Base-by-base conservation (phyloP, 2,329 filamentous ascomycete species). In the Rachicladosporium sp. region DNA sequence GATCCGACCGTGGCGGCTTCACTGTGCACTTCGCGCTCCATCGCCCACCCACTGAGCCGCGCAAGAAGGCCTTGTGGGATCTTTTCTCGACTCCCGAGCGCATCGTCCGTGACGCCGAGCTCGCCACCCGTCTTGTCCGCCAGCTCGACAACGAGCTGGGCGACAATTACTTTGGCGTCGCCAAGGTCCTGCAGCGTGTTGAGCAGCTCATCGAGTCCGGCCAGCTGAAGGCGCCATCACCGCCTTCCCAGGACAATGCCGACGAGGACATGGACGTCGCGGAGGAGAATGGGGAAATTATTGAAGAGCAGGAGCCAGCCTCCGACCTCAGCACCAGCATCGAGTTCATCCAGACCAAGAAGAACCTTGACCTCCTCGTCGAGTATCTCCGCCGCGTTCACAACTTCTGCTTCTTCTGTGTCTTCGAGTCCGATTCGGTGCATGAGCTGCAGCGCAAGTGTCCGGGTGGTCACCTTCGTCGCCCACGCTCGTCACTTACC, bases 391-490 rank as follows among this genome's bases (percentile, higher is more conserved):
- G 91, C 38, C 80, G 91, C 10, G 91, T 98, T 38, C 93, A 93
- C 71, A 95, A 91, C 64, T 96, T 98, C 66, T 98, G 91, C 68
- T 95, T 98, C 70, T 98, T 96, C 68, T 98, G 91, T 60, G 93
- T 98, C 4, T 96, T 98, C 51, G 91, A 98, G 64, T 91, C 87
- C 56, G 91, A 98, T 61, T 96, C 89, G 0, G 80, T 96, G 13
- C 91, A 98, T 55, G 91, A 98, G 64, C 70, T 98, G 49, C 88
- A 85, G 31, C 79, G 91, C 43, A 96, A 98, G 64, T 98, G 91
- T 53, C 87, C 91, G 19, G 91, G 91, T 32, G 91, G 91, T n/a
- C 91, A 98, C 68, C 76, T 98, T 45, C 85, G 91, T 46, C 80
- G 91, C 36, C 91, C 91, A 31, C 76, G 88, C 42, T 82, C 82